Base-by-base conservation (phyloP, 805 yeast species). In the Candida maltosa region DNA sequence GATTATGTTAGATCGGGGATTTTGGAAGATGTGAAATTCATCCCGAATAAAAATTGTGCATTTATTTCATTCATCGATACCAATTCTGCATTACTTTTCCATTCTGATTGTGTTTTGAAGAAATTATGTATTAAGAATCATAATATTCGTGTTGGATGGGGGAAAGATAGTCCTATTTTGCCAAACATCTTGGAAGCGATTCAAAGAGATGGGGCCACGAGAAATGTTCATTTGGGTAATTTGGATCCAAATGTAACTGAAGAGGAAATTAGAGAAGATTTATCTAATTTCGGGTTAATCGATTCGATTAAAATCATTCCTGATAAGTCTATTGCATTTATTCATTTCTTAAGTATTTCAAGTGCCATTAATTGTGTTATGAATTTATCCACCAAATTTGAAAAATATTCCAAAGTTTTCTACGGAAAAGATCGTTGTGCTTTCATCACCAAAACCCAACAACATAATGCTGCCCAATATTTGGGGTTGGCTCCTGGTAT, bases 401-500 rank as follows among this genome's bases (percentile, higher is more conserved):
- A 79, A 25, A 80, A 79, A 50, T 91, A 88, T 68, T 78, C 83
- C 39, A 87, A 86, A 58, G 83, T 94, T 27, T 86, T 78, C 50
- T 89, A 87, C 53, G 97, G 97, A 41, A 89, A 88, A 58, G 97
- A 91, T 60, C 73, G 97, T 60, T 86, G 93, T 66, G 96, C 96
- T 2, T 87, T 87, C 51, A 86, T 91, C 29, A 87, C 96, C 17
- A 87, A 87, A 58, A 85, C 96, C 12, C 97, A 93, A 61, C 96
- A 88, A 62, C 96, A 89, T 55, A 88, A 91, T 56, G 97, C 97
- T 14, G 96, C 96, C 3, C 95, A 89, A 57, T 91, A 87, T 55
- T 65, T 91, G 37, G 96, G 97, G 1, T 70, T 88, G 41, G 87
- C 93, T 29, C 95, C 96, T 14, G 93, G 94, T 19, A 76, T 82